Conservation (phyloP, 2,329 filamentous ascomycete genomes). For the Colletotrichum simmondsii region DNA sequence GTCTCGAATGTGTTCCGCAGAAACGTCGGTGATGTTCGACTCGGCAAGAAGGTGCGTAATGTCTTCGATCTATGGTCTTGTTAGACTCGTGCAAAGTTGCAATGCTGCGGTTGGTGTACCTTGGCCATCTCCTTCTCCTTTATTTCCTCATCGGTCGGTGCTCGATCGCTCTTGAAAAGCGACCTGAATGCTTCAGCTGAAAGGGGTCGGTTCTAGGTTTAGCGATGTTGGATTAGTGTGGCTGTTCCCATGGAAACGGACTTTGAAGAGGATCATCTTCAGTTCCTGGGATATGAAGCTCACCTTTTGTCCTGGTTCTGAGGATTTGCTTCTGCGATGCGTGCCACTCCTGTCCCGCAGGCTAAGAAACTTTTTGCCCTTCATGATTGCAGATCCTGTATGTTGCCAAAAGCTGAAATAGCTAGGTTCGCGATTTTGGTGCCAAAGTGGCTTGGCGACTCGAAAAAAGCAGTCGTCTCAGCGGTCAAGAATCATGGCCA, state of each 20-base stretch:
- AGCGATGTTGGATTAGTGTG: slow-evolving; percentile 11
- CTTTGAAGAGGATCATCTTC: slow-evolving; percentile 19
- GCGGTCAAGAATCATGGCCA: slow-evolving; percentile 27
- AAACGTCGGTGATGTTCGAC: slow-evolving; percentile 57
- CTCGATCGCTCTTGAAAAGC: slow-evolving; percentile 73
- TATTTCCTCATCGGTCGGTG: slow-evolving; percentile 64
- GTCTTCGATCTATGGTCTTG: slow-evolving; percentile 43
- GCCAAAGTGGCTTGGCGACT: slow-evolving; percentile 9
- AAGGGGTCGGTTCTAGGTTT: slow-evolving; percentile 59
- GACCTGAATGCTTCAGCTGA: slow-evolving; percentile 69
- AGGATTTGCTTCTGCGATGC: slow-evolving; percentile 66
- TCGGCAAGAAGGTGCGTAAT: slow-evolving; percentile 46
- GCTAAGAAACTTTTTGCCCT: slow-evolving; percentile 75
- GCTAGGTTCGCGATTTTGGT: background rate
- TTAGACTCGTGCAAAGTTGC: slow-evolving; percentile 3
- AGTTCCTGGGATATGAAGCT: slow-evolving; percentile 30
- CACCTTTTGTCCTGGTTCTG: slow-evolving; percentile 66
- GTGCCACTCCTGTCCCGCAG: slow-evolving; percentile 72
- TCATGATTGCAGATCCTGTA: slow-evolving; percentile 53
- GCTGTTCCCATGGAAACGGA: background rate
- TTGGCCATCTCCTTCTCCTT: slow-evolving; percentile 57
- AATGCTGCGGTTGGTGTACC: slow-evolving; percentile 44
- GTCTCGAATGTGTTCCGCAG: slow-evolving; percentile 67
- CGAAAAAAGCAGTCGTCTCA: slow-evolving; percentile 22
- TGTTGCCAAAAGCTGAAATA: slow-evolving; percentile 1